Base-by-base conservation (phyloP, 352 stramenopile species). In the Phytophthora cactorum region DNA sequence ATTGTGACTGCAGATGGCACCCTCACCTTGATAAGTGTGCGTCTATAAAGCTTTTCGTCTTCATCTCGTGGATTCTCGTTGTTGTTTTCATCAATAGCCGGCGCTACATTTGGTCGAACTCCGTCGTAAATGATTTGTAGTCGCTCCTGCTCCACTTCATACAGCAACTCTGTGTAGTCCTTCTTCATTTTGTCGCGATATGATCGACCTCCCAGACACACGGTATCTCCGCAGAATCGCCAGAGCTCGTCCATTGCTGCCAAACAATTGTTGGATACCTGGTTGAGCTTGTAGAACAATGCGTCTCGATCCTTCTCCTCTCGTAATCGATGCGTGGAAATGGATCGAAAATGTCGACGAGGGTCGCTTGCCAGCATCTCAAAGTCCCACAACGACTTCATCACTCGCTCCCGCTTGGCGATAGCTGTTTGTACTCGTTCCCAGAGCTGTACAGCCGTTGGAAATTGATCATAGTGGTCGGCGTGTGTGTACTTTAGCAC, bases 131-230 rank as follows among this genome's bases (percentile, higher is more conserved):
- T 91, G 51, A 89, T 76, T 15, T 45, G 67, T n/a, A 93, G 62
- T 0, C 84, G 73, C 55, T 90, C 83, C 63, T 89, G 77, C 44
- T 92, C 84, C n/a, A 91, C 80, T 7, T 88, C 81, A 41, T 77
- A 93, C 28, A 91, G 60, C 41, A 93, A 46, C 41, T 91, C 84
- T 0, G 78, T 91, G 70, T 93, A 93, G 47, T 93, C 82, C 51
- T 88, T 90, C 36, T 80, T 77, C 79, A 93, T 91, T 68, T 93
- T 92, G 4, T 91, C 78, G 4, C 58, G 51, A 27, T 93, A 93
- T 11, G 66, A 10, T 1, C 81, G 79, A 46, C 79, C 64, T 47
- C 76, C 72, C 5, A 86, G 64, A 36, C 56, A 81, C 17, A 90
- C 61, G 0, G 50, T 65, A 36, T 93, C 84, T 0, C 70, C 71